These are phyloP conservation scores for Chimonanthus salicifolius DNA, from an alignment of 164 flowering plant genomes.

Conservation along the genomic window DNA sequence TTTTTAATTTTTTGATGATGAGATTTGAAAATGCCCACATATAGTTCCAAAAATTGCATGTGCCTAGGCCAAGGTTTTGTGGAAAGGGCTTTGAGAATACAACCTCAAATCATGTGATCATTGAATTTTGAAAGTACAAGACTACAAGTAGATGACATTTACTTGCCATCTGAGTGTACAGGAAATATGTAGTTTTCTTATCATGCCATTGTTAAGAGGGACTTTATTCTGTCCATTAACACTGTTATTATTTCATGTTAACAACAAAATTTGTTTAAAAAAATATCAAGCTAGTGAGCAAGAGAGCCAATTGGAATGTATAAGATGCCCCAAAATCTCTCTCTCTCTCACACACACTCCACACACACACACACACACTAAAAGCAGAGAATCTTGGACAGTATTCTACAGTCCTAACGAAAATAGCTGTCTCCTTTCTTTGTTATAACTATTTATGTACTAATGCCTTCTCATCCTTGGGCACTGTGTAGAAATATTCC, in stretches of 20 bases:
- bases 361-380: not conserved
- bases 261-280: no score
- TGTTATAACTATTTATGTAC: not conserved
- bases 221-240: no score
- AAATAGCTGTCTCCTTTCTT: not conserved
- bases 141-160: no score
- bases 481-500: constrained; percentile 55
- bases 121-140: not conserved
- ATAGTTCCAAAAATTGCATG: not conserved
- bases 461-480: constrained; percentile 2
- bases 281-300: not conserved
- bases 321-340: not conserved
- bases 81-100: not conserved
- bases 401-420: not conserved
- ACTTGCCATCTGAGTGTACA: not conserved
- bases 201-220: no score
- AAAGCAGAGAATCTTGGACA: not conserved
- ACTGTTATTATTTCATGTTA: no score
- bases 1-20: not conserved
- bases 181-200: no score
- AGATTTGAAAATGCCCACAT: not conserved
- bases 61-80: not conserved
- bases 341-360: not conserved
- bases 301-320: not conserved
- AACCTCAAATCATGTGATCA: not conserved